A percentile compares a stretch with the other conserved stretches of the same genome.
Evolutionary conservation across 306 rosid genomes (phyloP).

Genomic region (Quillaja saponaria): DNA sequence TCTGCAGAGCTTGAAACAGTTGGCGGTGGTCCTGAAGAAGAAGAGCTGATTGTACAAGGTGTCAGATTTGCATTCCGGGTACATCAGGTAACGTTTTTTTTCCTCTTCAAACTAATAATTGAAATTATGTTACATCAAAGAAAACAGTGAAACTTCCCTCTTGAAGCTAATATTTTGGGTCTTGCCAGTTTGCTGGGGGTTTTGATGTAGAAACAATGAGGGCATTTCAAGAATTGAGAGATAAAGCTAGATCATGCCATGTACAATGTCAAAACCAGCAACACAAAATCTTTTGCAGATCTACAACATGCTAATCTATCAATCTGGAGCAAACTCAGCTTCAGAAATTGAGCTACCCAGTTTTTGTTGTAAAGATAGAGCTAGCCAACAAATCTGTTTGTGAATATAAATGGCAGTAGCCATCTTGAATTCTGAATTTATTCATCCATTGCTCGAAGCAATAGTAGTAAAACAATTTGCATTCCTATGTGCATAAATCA

Average conservation of each 20-base stretch:
- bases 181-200: slow-evolving; percentile 92
- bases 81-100: slow-evolving; percentile 70
- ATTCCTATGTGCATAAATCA: too few relatives aligned
- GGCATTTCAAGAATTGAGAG: slow-evolving; percentile 93
- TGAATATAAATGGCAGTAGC: slow-evolving; percentile 51
- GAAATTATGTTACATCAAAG: too few relatives aligned
- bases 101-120: neutral
- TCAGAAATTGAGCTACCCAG: slow-evolving; percentile 33
- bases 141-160: too few relatives aligned
- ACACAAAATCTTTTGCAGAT: slow-evolving; percentile 60
- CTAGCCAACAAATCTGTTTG: slow-evolving; percentile 26
- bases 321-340: slow-evolving; percentile 83
- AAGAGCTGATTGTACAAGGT: slow-evolving; percentile 91
- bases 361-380: slow-evolving; percentile 51
- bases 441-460: slow-evolving; percentile 32
- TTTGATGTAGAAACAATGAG: slow-evolving; percentile 95
- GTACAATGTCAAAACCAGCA: slow-evolving; percentile 82
- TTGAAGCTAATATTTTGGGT: neutral
- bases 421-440: slow-evolving; percentile 27
- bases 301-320: slow-evolving; percentile 57
- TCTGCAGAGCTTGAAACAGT: slow-evolving; percentile 92
- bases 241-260: slow-evolving; percentile 85
- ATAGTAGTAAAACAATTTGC: slow-evolving; percentile 7
- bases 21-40: slow-evolving; percentile 90
- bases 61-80: slow-evolving; percentile 95